Evolutionary conservation across 371 early-diverging fungal species (phyloP).

Genomic region (Batkoa obscura): DNA sequence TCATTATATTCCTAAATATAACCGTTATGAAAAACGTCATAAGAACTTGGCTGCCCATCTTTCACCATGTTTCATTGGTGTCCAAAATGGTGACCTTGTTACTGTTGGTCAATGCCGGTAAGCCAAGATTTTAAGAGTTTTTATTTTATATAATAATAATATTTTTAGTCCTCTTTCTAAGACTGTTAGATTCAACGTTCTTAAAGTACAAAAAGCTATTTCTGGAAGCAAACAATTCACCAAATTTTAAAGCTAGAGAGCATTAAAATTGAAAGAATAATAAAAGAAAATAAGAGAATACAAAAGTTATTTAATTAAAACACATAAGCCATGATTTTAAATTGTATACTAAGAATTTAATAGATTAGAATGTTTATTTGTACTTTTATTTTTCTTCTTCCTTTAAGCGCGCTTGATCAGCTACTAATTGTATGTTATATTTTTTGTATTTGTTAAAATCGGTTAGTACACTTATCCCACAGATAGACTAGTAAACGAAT

Average conservation of each 20-base stretch:
- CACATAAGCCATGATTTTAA: no score
- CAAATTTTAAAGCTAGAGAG: constrained; percentile 31
- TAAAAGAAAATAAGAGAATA: no score
- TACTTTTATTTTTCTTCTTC: no score
- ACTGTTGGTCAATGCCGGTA: constrained; percentile 93
- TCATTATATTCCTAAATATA: constrained; percentile 99
- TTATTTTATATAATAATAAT: neutral
- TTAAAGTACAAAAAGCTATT: constrained; percentile 79
- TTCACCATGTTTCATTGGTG: constrained; percentile 95
- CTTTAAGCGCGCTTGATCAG: no score
- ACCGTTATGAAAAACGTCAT: constrained; percentile 99
- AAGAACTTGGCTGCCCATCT: constrained; percentile 98
- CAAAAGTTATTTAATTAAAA: no score
- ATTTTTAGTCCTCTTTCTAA: constrained; percentile 76
- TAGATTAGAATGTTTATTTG: no score
- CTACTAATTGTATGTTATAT: constrained; percentile 32
- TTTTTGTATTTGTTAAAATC: constrained; percentile 40
- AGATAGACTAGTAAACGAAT: constrained; percentile 24
- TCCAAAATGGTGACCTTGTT: constrained; percentile 80
- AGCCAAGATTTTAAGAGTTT: constrained; percentile 1
- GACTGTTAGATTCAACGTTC: constrained; percentile 98
- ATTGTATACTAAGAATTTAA: no score
- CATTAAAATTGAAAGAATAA: no score
- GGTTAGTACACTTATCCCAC: constrained; percentile 44
- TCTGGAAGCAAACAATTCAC: constrained; percentile 80